Conservation (phyloP, 2,329 filamentous ascomycete species). For the Thelonectria rubi region DNA sequence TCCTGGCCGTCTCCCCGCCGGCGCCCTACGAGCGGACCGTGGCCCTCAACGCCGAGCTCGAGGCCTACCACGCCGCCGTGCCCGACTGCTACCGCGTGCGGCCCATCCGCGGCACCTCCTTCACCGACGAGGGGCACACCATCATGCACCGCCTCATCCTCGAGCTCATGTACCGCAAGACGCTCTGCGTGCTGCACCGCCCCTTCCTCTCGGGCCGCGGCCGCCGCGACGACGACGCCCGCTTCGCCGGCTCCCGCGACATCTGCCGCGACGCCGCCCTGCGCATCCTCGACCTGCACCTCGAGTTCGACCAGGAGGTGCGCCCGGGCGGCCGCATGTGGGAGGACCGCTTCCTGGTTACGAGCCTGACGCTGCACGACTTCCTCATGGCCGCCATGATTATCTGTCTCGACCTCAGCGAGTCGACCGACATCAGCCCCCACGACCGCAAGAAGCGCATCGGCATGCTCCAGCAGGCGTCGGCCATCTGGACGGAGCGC, state of each 20-base stretch:
- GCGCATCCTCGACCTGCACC: conserved; percentile 56
- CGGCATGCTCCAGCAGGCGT: conserved; percentile 51
- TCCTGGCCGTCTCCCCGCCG: conserved; percentile 48
- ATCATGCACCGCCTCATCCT: conserved; percentile 60
- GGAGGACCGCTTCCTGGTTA: conserved; percentile 63
- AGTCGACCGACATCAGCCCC: conserved; percentile 47
- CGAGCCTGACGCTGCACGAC: conserved; percentile 62
- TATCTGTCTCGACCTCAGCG: conserved; percentile 60
- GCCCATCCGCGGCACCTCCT: conserved; percentile 53
- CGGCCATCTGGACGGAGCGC: conserved; percentile 54
- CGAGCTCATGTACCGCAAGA: conserved; percentile 59
- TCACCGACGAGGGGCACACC: conserved; percentile 54
- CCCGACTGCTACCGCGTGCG: conserved; percentile 53
- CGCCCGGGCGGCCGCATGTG: conserved; percentile 60
- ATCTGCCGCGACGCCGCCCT: conserved; percentile 56
- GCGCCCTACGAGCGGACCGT: conserved; percentile 48
- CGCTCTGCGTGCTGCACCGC: conserved; percentile 60
- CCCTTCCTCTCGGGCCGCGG: conserved; percentile 58
- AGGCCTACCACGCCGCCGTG: conserved; percentile 47
- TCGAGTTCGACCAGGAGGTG: conserved; percentile 57
- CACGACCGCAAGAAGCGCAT: conserved; percentile 49
- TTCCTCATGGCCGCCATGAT: conserved; percentile 69
- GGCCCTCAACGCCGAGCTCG: conserved; percentile 53
- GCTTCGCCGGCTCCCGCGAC: conserved; percentile 51
- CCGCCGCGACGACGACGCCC: too few relatives aligned